Base-by-base conservation (phyloP, 2,329 filamentous ascomycete genomes). In the Exophiala sideris region DNA sequence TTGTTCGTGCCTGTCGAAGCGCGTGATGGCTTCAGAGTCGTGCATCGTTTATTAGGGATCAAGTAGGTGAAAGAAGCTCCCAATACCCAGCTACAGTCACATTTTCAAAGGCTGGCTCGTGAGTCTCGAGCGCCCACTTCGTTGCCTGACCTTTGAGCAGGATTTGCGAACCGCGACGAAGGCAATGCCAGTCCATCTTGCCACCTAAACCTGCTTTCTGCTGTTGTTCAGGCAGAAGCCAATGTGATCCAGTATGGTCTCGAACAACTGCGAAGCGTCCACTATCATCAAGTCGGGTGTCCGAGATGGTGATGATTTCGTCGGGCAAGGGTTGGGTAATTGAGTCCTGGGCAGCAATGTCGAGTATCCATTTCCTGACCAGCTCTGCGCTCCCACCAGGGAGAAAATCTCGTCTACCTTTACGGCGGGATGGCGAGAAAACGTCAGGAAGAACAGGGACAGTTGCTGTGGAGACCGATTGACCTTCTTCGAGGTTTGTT, bases 351-450 rank as follows among this genome's bases (percentile, higher is more conserved):
- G 56, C 50, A 16, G 62, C 50, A 45, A 62, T 52, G 9, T 58
- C 46, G 4, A 64, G 49, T 1, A 62, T 48, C 60, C 60, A 60
- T 12, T 49, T 55, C 32, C 62, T 36, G 11, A 62, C 57, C 5
- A 54, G 36, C 16, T 58, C 59, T 21, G 62, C 62, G 18, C 50
- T 52, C 10, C 62, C 59, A 16, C 56, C 59, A 29, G 48, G 40
- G 21, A 64, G 35, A 41, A 62, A 64, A 12, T 59, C 60, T 35
- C 42, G 50, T 38, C 55, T 60, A 24, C 62, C 57, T 38, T 56
- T 58, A 24, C 56, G 56, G 16, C 55, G 48, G 11, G 62, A 62
- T 2, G 62, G 62, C n/a, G 62, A 61, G 49, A 64, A 64, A 7
- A 57, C 48, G 47, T 64, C 62, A 2, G 62, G 62, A 10, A 64